Percentiles rank a stretch among this genome's conserved stretches.
phyloP scores from a whole-genome alignment of 192 early-diverging fungal species.

The Umbelopsis sp. region DNA sequence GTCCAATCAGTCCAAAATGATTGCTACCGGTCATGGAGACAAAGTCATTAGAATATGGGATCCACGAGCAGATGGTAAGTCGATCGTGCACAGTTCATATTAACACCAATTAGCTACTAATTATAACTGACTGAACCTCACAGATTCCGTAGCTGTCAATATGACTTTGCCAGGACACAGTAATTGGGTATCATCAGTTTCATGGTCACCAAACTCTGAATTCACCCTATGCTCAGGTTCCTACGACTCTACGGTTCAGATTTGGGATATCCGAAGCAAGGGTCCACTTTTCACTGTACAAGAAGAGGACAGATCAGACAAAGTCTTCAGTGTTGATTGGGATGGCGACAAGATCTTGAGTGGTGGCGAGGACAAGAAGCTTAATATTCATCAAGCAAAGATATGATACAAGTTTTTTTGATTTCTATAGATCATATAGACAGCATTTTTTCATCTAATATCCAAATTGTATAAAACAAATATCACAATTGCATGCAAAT shows the following conservation, averaged over 20 bases:
- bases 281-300: constrained; percentile 79
- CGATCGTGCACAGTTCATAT: too few relatives aligned
- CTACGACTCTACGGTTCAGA: constrained; percentile 84
- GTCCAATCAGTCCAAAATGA: constrained; percentile 65
- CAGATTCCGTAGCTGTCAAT: constrained; percentile 78
- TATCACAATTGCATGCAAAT: too few relatives aligned
- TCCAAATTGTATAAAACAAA: not conserved
- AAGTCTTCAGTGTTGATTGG: constrained; percentile 80
- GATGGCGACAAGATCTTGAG: constrained; percentile 58
- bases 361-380: constrained; percentile 77
- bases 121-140: not conserved
- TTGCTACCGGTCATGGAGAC: constrained; percentile 92
- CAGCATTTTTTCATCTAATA: not conserved
- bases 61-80: constrained; percentile 68
- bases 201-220: constrained; percentile 78
- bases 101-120: not conserved
- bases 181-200: constrained; percentile 83
- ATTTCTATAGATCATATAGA: constrained; percentile 5
- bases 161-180: constrained; percentile 75
- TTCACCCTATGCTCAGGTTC: constrained; percentile 82
- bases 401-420: constrained; percentile 16
- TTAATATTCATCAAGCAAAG: constrained; percentile 57
- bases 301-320: constrained; percentile 50
- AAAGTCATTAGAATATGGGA: constrained; percentile 88
- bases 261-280: constrained; percentile 95